Conservation (phyloP, 345 rosid genomes). For the Syzygium grande region DNA sequence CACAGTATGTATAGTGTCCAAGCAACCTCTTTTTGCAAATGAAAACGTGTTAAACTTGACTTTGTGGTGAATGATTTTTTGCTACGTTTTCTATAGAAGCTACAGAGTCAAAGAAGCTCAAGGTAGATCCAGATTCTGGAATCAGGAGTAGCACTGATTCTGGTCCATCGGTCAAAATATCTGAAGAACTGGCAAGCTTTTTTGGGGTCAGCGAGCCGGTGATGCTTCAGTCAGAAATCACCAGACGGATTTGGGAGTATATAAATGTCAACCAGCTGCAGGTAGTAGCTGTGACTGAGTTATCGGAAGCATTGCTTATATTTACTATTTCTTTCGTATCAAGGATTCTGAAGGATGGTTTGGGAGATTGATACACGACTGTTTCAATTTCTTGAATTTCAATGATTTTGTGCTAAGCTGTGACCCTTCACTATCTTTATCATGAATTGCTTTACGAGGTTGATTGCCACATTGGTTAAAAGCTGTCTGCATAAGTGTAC, state of each 20-base stretch:
- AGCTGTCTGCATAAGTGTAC: neutral
- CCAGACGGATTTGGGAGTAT: constrained; percentile 22
- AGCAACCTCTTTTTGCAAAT: neutral
- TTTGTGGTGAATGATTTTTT: neutral
- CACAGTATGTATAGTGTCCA: constrained; percentile 4
- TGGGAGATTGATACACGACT: neutral
- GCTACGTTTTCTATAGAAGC: constrained; percentile 5
- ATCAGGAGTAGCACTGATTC: constrained; percentile 1
- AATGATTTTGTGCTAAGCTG: neutral
- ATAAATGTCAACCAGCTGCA: constrained; percentile 20
- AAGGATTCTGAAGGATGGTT: neutral
- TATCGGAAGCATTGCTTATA: neutral
- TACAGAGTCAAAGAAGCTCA: constrained; percentile 14
- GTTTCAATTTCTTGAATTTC: neutral
- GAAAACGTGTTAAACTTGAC: neutral
- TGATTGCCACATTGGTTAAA: neutral
- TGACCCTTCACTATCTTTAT: neutral
- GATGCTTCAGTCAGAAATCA: constrained; percentile 21
- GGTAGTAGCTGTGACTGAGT: constrained; percentile 4
- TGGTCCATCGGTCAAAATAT: constrained; percentile 18
- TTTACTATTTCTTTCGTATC: neutral
- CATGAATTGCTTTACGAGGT: neutral
- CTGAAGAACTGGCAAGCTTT: constrained; percentile 25
- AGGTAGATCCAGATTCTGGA: constrained; percentile 5
- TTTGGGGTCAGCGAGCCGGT: constrained; percentile 20